Evolutionary conservation across 306 rosid species (phyloP).

Genomic region (Astragalus membranaceus): DNA sequence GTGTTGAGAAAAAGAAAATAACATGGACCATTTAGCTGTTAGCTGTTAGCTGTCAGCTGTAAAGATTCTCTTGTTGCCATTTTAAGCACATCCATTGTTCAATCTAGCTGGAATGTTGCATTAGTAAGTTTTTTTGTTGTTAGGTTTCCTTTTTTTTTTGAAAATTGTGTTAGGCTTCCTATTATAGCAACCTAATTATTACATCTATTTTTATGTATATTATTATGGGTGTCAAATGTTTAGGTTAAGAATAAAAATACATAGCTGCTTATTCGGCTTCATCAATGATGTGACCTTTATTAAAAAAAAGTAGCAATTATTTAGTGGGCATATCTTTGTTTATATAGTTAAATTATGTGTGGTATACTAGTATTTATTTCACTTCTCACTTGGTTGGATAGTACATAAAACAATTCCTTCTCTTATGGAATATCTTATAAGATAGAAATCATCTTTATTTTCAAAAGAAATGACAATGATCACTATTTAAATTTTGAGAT

Average conservation of each 20-base stretch:
- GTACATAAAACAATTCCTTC: no score
- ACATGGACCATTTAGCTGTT: background rate
- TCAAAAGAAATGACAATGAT: no score
- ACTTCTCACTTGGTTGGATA: no score
- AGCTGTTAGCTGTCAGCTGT: background rate
- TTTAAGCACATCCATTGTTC: background rate
- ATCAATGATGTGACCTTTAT: background rate
- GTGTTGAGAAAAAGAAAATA: background rate
- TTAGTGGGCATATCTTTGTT: background rate
- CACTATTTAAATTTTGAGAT: no score
- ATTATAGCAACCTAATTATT: background rate
- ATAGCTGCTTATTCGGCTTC: background rate
- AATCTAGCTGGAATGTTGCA: background rate
- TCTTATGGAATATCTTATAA: no score
- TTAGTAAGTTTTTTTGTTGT: background rate
- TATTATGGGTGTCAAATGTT: background rate
- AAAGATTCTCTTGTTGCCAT: background rate
- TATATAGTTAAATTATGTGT: no score
- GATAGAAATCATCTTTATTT: no score
- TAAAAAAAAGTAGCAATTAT: background rate
- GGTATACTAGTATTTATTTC: no score
- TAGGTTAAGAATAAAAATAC: background rate
- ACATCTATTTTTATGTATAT: background rate
- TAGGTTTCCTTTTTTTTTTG: background rate
- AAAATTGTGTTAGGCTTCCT: background rate